These are phyloP conservation scores for Botryococcus braunii DNA, from an alignment of 163 green algal species.

Conservation along the genomic window DNA sequence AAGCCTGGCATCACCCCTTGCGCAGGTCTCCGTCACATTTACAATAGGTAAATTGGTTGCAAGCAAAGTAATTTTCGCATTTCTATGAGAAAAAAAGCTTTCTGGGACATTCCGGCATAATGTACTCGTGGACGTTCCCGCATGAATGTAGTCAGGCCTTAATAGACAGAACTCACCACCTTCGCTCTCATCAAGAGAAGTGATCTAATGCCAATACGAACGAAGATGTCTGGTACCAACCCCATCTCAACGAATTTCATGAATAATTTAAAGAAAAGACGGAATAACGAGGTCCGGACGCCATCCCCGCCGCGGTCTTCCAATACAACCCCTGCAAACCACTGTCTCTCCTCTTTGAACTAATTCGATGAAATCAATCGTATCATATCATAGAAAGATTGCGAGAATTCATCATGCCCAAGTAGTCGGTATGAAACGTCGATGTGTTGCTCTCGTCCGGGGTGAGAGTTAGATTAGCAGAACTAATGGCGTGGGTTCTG, in stretches of 20 bases:
- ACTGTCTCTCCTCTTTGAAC: no score
- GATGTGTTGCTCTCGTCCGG: no score
- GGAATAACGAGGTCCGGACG: no score
- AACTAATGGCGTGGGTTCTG: no score
- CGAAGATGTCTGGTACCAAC: conserved; percentile 62
- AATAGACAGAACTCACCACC: conserved; percentile 15
- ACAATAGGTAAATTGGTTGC: background rate
- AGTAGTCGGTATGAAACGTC: no score
- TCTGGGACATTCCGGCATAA: background rate
- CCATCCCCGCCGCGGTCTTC: no score
- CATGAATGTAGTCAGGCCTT: background rate
- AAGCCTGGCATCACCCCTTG: no score
- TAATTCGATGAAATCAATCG: no score
- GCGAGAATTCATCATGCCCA: no score
- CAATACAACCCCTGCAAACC: no score
- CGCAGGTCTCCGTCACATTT: background rate
- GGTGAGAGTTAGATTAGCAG: no score
- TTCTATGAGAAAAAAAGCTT: background rate
- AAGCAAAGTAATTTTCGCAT: background rate
- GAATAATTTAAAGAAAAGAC: conserved; percentile 3
- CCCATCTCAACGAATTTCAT: conserved; percentile 41
- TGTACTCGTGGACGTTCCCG: background rate
- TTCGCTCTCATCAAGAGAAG: conserved; percentile 39
- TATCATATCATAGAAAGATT: no score
- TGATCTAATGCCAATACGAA: conserved; percentile 54